Base-by-base conservation (phyloP, 345 rosid species). In the Syzygium grande region DNA sequence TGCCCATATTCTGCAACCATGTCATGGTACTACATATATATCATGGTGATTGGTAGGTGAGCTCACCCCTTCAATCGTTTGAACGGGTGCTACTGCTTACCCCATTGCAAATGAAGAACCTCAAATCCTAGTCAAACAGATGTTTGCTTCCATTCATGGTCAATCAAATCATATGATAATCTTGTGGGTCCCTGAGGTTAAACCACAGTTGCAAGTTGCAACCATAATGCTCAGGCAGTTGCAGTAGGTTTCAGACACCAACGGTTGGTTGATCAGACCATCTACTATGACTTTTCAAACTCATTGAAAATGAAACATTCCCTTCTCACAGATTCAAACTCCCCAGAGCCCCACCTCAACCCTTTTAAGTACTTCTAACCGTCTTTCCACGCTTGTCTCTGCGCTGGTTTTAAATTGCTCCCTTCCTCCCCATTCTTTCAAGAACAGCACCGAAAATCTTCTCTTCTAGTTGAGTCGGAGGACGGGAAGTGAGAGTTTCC, bases 261-360 rank as follows among this genome's bases (percentile, higher is more conserved):
- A 27, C 77, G 52, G 83, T 90, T 84, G 91, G 91, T 88, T 86
- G 88, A 90, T 90, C 91, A 19, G 85, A 90, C 52, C 23, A 51
- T 41, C 54, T 27, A 59, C 51, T 53, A 21, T 52, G 86, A 51
- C 86, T 51, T 54, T 84, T 9, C 25, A 7, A 16, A 38, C 49
- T 21, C 51, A 2, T 49, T 12, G 15, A 49, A 85, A 85, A 7
- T 22, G 29, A 30, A 1, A 85, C 68, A 29, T 85, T 55, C 5
- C 30, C 27, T 43, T 51, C 84, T 41, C 6, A 22, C 29, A 4
- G 2, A 25, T 58, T 25, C 7, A 43, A 43, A 43, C 46, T 43
- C 46, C 46, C 46, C 46, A 6, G 46, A 43, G 46, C 7, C 46
- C 46, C 46, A 43, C 46, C 46, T 43, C 1, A 43, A 43, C 46